Evolutionary conservation across 2,329 filamentous ascomycete species (phyloP), one percentile per base, ranked within the genome.

Genomic region (Cucurbitaria berberidis): DNA sequence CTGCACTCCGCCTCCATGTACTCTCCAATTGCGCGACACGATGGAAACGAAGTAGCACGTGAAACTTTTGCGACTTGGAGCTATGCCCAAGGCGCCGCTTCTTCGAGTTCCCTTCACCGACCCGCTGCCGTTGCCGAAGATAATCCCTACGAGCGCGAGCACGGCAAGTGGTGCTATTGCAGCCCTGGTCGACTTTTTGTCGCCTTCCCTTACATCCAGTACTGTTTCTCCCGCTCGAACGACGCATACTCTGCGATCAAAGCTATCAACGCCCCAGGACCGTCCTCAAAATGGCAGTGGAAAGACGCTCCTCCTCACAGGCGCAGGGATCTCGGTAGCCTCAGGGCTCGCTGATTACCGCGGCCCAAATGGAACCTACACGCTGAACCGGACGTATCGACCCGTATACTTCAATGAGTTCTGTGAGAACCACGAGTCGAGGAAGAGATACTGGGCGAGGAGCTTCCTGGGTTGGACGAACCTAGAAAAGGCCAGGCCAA

Each of bases 371-470:
- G 95, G 95, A 56, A 98, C 93, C 8, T 99, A 99, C 73, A 88
- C 91, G 38, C 83, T 95, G 68, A 98, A 98, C 78, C 91, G 90
- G 78, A 86, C 85, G 13, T 97, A 96, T 71, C 86, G 90, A 2
- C 95, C 93, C 27, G 96, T 96, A 62, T 99, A 96, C 78, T 93
- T 90, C 74, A 87, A 91, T 74, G 95, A 99, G 73, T 99, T 98
- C 69, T 76, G 91, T 38, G 79, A 82, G 41, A 89, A 80, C 60
- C 93, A 98, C 76, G 90, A 93, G 73, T 87, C 90, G 11, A 82
- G 95, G 60, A 95, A 97, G 76, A 82, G 95, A 56, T 99, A 99
- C 74, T 99, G 95, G 95, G 93, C 95, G 0, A 81, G 95, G 43
- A 96, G 90, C 70, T 99, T 96, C 74, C 78, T 99, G 18, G 95